Evolutionary conservation across 139 green algal genomes (phyloP), one percentile per base, ranked within the genome.

Genomic region (Tetradesmus lagerheimii): DNA sequence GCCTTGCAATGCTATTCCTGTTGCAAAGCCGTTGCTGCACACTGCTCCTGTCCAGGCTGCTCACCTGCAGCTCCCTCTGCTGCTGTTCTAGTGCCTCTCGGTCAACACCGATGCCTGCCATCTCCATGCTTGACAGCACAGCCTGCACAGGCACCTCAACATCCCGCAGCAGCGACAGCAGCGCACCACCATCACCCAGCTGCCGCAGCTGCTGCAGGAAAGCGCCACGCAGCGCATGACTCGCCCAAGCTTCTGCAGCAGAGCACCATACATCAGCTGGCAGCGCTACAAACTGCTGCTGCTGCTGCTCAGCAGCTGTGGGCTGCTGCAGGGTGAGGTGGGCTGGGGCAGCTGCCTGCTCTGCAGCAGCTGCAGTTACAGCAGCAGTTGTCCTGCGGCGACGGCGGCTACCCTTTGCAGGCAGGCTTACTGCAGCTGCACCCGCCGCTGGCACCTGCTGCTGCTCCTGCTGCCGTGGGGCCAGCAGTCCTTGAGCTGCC

Each of bases 131-230:
- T 34, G 38, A 47, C 27, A 89, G 41, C 84, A 89, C 84, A n/a
- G 27, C 62, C 84, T 89, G 84, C 66, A 89, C 16, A 15, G 84
- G 84, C 37, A 89, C 66, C 84, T 89, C 84, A n/a, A 89, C n/a
- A 23, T 66, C 41, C 6, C 45, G 6, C 66, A 83, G 41, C 84
- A 89, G 41, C 15, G 16, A 41, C 66, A 83, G 64, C 64, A 89
- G 66, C 11, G 25, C 8, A 35, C 81, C 81, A 31, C 53, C 81
- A 37, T 87, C 81, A 77, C 37, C 81, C 53, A 87, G 53, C 53
- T 50, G 53, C 34, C 29, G 20, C 81, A 87, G 34, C 18, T 76
- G 47, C 31, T 38, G 34, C 20, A 50, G n/a, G 64, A 77, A 87
- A n/a, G 29, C 35, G 45, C 34, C 53, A 4, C 35, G 50, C 81